Evolutionary conservation across 257 asterid genomes (phyloP), one percentile per base, ranked within the genome.

Genomic region (Coffea canephora): DNA sequence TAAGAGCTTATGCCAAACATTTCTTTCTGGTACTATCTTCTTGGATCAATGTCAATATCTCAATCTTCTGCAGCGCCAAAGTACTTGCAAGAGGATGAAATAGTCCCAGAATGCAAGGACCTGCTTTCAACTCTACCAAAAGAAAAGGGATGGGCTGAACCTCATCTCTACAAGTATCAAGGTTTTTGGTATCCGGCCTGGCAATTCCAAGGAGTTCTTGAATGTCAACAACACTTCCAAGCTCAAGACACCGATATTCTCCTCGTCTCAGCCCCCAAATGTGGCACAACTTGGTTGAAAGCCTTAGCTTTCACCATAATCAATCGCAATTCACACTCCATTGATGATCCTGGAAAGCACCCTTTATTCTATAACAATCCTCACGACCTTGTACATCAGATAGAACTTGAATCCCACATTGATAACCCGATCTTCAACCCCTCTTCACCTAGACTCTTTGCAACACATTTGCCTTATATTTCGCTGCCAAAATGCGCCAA

Each of bases 241-340:
- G 69, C 87, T 31, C 68, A 71, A 39, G 69, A 84, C 31, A 70
- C 54, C 6, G 85, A 84, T 71, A 45, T 84, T 31, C 14, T 84
- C 18, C 76, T 81, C 4, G 67, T 76, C 69, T 67, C 83, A 8
- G 15, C 77, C 5, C 85, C 87, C 21, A 84, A 84, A 78, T 84
- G 59, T 4, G 85, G 85, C 45, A 84, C 87, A 10, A 78, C 85
- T 4, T 78, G 81, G 85, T 12, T 84, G 15, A 84, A 84, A 64
- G 83, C 85, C 41, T 21, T 79, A 19, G 18, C 71, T 1, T 76
- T 62, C 57, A 23, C 75, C 68, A 4, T 80, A 39, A 4, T 77
- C n/a, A 80, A 83, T 43, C 75, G 79, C 25, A 23, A 3, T 3
- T 8, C 13, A 8, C 77, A n/a, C 12, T 46, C 81, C 2, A n/a